Percentiles rank a stretch among this genome's conserved stretches.
Evolutionary conservation across 495 filamentous ascomycete species (phyloP).

Genomic region (Massariosphaeria phaeospora): DNA sequence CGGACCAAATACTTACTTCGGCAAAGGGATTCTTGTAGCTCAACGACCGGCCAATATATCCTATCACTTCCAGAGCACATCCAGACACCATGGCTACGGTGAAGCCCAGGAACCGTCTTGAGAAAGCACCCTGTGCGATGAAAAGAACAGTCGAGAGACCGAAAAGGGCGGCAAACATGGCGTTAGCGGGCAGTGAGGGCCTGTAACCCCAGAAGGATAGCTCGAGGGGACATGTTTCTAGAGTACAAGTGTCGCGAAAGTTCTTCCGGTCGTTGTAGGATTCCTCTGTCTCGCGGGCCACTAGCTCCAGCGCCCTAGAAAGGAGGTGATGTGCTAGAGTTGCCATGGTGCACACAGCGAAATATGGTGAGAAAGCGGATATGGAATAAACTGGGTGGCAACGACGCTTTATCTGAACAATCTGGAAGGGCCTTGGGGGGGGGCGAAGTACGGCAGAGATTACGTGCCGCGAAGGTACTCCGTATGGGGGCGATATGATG

Average conservation of each 20-base stretch:
- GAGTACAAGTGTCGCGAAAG: slow-evolving; percentile 31
- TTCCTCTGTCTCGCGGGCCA: neutral
- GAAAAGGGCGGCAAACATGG: slow-evolving; percentile 31
- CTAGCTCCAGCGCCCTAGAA: neutral
- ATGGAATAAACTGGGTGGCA: neutral
- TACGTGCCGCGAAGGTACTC: no score
- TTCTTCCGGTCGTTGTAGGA: slow-evolving; percentile 17
- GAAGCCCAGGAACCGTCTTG: slow-evolving; percentile 41
- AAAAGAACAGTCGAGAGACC: slow-evolving; percentile 26
- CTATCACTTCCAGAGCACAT: slow-evolving; percentile 44
- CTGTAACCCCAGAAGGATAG: slow-evolving; percentile 36
- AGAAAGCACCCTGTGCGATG: slow-evolving; percentile 30
- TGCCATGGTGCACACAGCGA: neutral
- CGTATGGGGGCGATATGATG: no score
- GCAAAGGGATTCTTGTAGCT: slow-evolving; percentile 43
- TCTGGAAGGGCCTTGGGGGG: no score
- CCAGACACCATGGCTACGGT: slow-evolving; percentile 43
- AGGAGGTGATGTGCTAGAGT: neutral
- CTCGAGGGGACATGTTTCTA: slow-evolving; percentile 30
- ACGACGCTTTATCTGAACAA: no score
- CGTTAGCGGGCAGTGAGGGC: slow-evolving; percentile 31
- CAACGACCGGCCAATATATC: slow-evolving; percentile 45
- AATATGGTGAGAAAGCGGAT: neutral
- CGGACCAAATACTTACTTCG: slow-evolving; percentile 31
- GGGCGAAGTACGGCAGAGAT: no score